phyloP scores from a whole-genome alignment of 441 rosid genomes.

The Jatropha multifida region DNA sequence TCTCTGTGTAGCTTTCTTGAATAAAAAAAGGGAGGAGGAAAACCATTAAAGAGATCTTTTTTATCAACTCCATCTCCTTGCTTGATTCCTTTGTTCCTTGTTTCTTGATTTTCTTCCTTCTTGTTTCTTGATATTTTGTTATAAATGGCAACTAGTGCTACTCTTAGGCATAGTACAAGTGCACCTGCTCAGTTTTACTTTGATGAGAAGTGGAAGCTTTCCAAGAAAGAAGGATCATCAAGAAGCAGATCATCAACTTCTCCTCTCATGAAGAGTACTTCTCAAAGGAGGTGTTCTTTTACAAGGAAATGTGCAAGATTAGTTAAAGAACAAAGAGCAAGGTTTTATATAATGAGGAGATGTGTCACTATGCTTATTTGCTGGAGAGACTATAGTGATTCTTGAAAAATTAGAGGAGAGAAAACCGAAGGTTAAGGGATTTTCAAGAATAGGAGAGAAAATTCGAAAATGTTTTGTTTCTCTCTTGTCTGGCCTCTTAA shows the following conservation, averaged over 20 bases:
- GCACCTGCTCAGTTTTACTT: constrained; percentile 51
- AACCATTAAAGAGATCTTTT: neutral
- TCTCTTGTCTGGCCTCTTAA: constrained; percentile 2
- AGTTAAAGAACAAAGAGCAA: constrained; percentile 81
- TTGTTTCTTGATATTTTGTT: neutral
- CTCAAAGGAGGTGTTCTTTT: constrained; percentile 57
- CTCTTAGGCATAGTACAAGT: constrained; percentile 36
- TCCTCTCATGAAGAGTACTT: constrained; percentile 41
- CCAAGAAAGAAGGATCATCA: constrained; percentile 60
- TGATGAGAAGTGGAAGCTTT: constrained; percentile 74
- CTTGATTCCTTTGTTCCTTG: neutral
- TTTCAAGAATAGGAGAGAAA: neutral
- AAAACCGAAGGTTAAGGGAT: neutral
- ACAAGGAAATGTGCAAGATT: constrained; percentile 74
- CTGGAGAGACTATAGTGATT: constrained; percentile 81
- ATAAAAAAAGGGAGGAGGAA: neutral
- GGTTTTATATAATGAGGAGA: constrained; percentile 86
- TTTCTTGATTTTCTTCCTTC: neutral
- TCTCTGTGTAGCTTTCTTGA: neutral
- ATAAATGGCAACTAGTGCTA: constrained; percentile 18
- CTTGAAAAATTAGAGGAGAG: constrained; percentile 31
- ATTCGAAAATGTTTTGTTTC: neutral
- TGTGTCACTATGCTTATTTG: constrained; percentile 87
- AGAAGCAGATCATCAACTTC: constrained; percentile 39
- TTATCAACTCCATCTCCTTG: neutral